Evolutionary conservation across 2,329 filamentous ascomycete genomes (phyloP), one percentile per base, ranked within the genome.

Genomic region (Pseudogymnoascus sp.): DNA sequence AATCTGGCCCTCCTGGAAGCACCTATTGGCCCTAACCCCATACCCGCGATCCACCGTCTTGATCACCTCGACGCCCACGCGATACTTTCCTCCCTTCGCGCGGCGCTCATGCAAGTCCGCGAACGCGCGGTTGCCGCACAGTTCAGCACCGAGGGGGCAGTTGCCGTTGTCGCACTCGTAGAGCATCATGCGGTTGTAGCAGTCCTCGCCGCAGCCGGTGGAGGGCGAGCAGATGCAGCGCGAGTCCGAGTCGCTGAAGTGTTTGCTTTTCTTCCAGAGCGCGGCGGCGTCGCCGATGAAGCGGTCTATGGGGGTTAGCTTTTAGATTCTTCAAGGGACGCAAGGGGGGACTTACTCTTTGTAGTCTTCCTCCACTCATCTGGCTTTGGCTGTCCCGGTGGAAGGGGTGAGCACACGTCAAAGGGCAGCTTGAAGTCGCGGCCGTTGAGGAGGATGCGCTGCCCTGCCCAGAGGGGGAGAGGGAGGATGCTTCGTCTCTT

Each of bases 151-250:
- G 14, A 93, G 79, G 64, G 87, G 89, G 79, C 95, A 99, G 74
- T 97, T 99, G 63, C 83, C 88, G 56, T 89, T 84, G 74, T 98
- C 91, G 74, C 95, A 99, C 77, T 99, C 95, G 75, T 97, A 98
- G 63, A 96, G 87, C 92, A 98, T 98, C 75, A 92, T 92, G 66
- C 92, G 84, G 75, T 99, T 99, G 72, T 96, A 90, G 76, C 95
- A 99, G 70, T 89, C 84, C 66, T 97, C 91, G 66, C 87, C 90
- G 71, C 95, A 98, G 37, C 91, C 92, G 62, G 88, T 86, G 61
- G 93, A 89, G 6, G 84, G 80, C 43, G 79, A 86, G 77, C 92
- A 96, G 64, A 91, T 86, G 72, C 92, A 96, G 72, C 86, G 88
- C 65, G 88, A 90, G 63, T 86, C 84, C 64, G 89, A 91, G 65